These are phyloP conservation scores for Myriosclerotinia duriaeana DNA, from an alignment of 2,329 filamentous ascomycete species.

Conservation along the genomic window DNA sequence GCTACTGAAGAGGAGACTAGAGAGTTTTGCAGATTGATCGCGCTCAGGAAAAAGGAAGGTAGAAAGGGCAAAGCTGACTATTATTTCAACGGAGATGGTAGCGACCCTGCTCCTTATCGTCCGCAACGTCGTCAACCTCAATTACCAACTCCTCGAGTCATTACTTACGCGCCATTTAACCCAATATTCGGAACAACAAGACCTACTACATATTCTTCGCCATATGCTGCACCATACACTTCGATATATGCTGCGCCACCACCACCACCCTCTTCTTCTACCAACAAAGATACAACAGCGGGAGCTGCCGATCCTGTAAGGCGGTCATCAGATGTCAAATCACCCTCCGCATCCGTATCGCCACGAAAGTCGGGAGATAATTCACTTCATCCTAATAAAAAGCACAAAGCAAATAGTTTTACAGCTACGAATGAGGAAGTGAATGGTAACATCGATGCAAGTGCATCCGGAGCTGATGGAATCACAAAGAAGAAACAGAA, in stretches of 20 bases:
- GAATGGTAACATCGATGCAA: slow-evolving; percentile 27
- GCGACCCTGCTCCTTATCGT: slow-evolving; percentile 31
- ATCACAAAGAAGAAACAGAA: slow-evolving; percentile 19
- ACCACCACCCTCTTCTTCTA: slow-evolving; percentile 11
- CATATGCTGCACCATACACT: slow-evolving; percentile 27
- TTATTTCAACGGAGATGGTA: slow-evolving; percentile 50
- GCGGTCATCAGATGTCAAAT: slow-evolving; percentile 13
- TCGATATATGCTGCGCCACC: slow-evolving; percentile 30
- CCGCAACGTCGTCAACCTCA: slow-evolving; percentile 23
- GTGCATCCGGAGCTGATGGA: slow-evolving; percentile 7
- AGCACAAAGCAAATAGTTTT: slow-evolving; percentile 33
- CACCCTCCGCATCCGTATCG: slow-evolving; percentile 25
- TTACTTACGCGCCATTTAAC: slow-evolving; percentile 12
- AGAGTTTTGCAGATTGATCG: slow-evolving; percentile 53
- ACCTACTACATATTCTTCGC: slow-evolving; percentile 27
- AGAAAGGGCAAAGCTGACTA: slow-evolving; percentile 53
- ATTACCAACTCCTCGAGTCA: not conserved
- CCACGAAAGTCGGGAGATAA: slow-evolving; percentile 27
- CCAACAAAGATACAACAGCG: slow-evolving; percentile 10
- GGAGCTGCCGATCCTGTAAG: slow-evolving; percentile 1
- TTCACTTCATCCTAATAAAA: slow-evolving; percentile 34
- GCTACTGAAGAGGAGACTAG: slow-evolving; percentile 53
- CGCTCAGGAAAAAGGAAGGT: slow-evolving; percentile 57
- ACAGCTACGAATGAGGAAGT: slow-evolving; percentile 28
- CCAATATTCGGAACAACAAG: slow-evolving; percentile 26